These are phyloP conservation scores for Aspergillus persii DNA, from an alignment of 2,329 filamentous ascomycete species.

Conservation along the genomic window DNA sequence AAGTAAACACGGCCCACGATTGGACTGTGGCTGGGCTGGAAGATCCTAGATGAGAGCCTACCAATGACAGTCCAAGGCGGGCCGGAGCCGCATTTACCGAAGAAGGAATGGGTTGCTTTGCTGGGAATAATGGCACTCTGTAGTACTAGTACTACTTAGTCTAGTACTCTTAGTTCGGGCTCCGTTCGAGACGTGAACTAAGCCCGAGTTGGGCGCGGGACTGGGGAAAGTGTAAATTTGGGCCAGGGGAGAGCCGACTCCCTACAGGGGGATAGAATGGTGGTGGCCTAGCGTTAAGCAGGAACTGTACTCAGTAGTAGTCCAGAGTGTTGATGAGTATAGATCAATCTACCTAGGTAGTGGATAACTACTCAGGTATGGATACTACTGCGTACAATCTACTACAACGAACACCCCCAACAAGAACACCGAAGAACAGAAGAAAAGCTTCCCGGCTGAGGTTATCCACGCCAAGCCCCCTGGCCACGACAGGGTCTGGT, in stretches of 20 bases:
- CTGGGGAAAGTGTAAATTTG: background rate
- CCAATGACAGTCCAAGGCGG: background rate
- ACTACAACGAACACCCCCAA: background rate
- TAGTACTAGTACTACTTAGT: too few species aligned
- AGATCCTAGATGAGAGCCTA: background rate
- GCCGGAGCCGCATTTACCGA: background rate
- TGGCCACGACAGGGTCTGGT: slow-evolving; percentile 16
- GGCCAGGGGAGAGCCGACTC: background rate
- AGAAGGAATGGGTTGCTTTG: background rate
- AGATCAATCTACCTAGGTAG: too few species aligned
- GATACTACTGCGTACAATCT: too few species aligned
- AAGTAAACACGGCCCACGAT: background rate
- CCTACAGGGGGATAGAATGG: background rate
- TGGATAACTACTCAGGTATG: too few species aligned
- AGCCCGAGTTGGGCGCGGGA: background rate
- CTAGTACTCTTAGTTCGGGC: background rate
- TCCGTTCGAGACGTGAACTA: background rate
- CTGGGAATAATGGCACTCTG: too few species aligned
- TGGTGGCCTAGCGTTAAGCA: background rate
- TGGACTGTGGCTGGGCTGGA: background rate
- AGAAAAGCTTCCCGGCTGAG: slow-evolving; percentile 4
- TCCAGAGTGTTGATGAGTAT: too few species aligned
- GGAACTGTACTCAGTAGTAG: background rate
- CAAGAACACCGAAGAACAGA: background rate
- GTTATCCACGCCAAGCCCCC: slow-evolving; percentile 22